phyloP scores from a whole-genome alignment of 805 yeast species.

The Blastobotrys parvus region DNA sequence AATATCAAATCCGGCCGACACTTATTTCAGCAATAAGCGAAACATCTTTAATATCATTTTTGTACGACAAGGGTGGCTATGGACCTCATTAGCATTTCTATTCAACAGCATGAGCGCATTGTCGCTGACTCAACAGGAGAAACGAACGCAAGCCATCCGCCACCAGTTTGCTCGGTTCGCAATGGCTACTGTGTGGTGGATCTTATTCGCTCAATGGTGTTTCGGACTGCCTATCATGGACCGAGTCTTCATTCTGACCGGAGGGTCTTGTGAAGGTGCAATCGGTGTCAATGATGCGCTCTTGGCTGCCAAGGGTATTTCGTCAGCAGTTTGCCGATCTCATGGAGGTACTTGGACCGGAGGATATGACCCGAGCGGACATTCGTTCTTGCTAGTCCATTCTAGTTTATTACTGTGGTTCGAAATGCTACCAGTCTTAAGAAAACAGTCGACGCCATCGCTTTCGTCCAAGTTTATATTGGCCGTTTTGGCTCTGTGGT shows the following conservation, averaged over 20 bases:
- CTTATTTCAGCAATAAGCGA: constrained; percentile 40
- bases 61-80: constrained; percentile 88
- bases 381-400: constrained; percentile 68
- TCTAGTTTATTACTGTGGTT: constrained; percentile 56
- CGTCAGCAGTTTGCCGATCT: constrained; percentile 41
- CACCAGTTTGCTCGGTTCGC: constrained; percentile 33
- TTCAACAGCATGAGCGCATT: constrained; percentile 9
- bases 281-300: constrained; percentile 1
- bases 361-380: constrained; percentile 97
- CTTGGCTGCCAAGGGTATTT: constrained; percentile 3
- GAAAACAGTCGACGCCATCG: constrained; percentile 8
- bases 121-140: neutral
- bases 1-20: constrained; percentile 11
- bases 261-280: constrained; percentile 58
- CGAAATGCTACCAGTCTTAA: constrained; percentile 41
- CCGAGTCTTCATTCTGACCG: constrained; percentile 64
- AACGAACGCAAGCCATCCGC: neutral
- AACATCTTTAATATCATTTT: constrained; percentile 64
- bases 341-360: constrained; percentile 66
- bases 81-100: constrained; percentile 54
- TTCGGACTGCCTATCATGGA: constrained; percentile 88
- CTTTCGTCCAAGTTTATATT: constrained; percentile 23
- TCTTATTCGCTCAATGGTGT: constrained; percentile 78
- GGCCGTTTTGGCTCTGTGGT: constrained; percentile 48
- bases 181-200: constrained; percentile 72